Evolutionary conservation across 2,329 filamentous ascomycete species (phyloP), one percentile per base, ranked within the genome.

Genomic region (Niveomyces coronatus): DNA sequence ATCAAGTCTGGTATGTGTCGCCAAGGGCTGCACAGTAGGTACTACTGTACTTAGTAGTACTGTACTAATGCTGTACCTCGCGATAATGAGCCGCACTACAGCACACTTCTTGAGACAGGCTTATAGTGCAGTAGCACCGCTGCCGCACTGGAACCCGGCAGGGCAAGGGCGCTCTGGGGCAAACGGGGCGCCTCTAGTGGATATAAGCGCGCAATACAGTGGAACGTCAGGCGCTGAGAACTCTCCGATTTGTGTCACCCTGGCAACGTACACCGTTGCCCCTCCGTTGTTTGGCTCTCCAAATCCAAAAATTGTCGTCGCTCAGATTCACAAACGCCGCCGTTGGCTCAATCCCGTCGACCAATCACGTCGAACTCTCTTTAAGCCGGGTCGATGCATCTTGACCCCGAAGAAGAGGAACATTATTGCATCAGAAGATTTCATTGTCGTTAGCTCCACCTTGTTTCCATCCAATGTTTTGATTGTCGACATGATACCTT

Each of bases 231-330:
- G 19, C 30, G 39, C 31, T 31, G 11, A 13, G 7, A 19, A 23
- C 9, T 4, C 26, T 29, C 15, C 16, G 22, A 17, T 24, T 15
- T 15, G 19, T 18, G 44, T 45, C 40, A 42, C 40, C 46, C 40
- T 43, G 29, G 46, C 47, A 47, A 49, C 47, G 15, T 8, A 4
- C 8, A 18, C 30, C 18, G 41, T 35, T 41, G 32, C 44, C 47
- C 46, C 45, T 49, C 46, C 46, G 46, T 48, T 49, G 44, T 44
- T 42, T 36, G 29, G 29, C 26, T 30, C 7, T 31, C 37, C 33
- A 31, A 35, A 40, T 40, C 37, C n/a, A n/a, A n/a, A n/a, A 40
- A 40, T 15, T 19, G 14, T 16, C 23, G 31, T 16, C 37, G 37
- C 37, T 32, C 31, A n/a, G n/a, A n/a, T n/a, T n/a, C n/a, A n/a